Evolutionary conservation across 202 grass and related monocot genomes (phyloP).

Genomic region (Tripidium arundinaceum): DNA sequence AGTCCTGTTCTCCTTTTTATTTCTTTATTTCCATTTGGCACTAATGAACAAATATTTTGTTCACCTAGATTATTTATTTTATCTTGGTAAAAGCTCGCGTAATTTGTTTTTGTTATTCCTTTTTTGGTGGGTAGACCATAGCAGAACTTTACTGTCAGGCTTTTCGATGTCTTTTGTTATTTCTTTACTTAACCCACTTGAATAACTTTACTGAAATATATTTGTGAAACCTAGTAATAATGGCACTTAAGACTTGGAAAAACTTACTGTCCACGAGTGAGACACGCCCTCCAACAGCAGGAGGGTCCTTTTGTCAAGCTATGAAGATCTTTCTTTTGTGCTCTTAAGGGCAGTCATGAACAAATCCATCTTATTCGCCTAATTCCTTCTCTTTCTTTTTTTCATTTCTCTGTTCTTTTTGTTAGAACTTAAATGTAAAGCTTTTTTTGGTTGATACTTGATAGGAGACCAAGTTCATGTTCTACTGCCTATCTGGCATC

Average conservation of each 20-base stretch:
- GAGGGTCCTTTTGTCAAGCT: not conserved
- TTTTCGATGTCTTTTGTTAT: not conserved
- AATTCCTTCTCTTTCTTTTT: not conserved
- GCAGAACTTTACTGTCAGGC: no score
- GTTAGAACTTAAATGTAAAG: not conserved
- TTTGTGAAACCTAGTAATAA: not conserved
- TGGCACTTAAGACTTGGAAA: not conserved
- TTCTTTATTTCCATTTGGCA: not conserved
- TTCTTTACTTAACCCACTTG: not conserved
- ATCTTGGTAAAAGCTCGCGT: not conserved
- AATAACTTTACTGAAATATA: not conserved
- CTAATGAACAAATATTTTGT: not conserved
- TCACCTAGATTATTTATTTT: not conserved
- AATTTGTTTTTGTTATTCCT: not conserved
- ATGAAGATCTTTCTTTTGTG: not conserved
- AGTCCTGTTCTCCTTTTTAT: not conserved
- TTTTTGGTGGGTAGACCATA: no score
- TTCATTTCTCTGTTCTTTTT: not conserved
- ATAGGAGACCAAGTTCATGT: no score
- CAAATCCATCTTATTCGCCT: not conserved
- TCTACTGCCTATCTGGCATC: no score
- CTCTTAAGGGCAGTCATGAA: not conserved
- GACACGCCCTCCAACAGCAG: not conserved
- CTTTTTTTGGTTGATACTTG: not conserved
- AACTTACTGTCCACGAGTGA: not conserved